phyloP scores from a whole-genome alignment of 352 stramenopile species.

The Globisporangium spinosum region DNA sequence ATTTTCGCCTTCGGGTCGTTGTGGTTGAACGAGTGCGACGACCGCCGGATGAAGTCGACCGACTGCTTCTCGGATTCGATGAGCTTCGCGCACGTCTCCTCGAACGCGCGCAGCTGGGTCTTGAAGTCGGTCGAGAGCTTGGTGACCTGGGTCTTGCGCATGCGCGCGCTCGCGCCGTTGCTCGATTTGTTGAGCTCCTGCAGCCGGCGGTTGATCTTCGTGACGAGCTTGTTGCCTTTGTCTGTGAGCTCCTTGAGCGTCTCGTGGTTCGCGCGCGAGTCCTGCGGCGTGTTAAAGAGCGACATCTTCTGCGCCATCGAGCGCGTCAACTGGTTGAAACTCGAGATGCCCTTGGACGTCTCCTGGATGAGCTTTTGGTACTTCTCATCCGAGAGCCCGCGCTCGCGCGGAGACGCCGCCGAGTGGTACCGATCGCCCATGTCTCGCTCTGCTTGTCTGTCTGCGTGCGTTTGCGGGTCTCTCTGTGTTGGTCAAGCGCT shows the following conservation, averaged over 20 bases:
- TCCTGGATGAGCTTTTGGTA: constrained; percentile 75
- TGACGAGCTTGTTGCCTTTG: constrained; percentile 80
- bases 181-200: constrained; percentile 70
- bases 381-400: constrained; percentile 51
- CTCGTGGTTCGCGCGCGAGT: constrained; percentile 79
- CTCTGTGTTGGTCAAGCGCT: not conserved
- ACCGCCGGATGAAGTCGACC: constrained; percentile 77
- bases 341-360: constrained; percentile 84
- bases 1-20: constrained; percentile 30
- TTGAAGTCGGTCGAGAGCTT: constrained; percentile 88
- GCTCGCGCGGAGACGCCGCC: constrained; percentile 47
- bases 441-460: not conserved
- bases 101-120: constrained; percentile 70
- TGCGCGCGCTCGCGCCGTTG: constrained; percentile 39
- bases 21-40: constrained; percentile 63
- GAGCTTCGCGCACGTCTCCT: constrained; percentile 65
- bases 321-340: constrained; percentile 82
- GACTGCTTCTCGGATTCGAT: constrained; percentile 69
- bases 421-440: constrained; percentile 73
- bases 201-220: constrained; percentile 71
- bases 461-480: not conserved
- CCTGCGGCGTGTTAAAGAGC: constrained; percentile 78
- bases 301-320: constrained; percentile 86
- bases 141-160: constrained; percentile 63
- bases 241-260: constrained; percentile 79